phyloP scores from a whole-genome alignment of 805 yeast genomes.

The Wickerhamiella kurtzmanii region DNA sequence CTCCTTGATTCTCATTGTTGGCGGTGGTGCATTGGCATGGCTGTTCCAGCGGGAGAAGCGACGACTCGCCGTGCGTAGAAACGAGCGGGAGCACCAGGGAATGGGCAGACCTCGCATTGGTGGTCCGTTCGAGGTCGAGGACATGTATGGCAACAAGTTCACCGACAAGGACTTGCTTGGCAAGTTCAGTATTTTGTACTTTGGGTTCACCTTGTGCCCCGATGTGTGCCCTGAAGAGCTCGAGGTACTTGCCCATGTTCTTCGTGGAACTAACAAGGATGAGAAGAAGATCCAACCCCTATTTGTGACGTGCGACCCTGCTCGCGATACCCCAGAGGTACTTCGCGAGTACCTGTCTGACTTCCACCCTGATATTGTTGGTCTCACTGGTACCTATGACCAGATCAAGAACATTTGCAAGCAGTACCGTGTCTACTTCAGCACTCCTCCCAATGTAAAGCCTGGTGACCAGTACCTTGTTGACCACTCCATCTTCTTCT shows the following conservation, averaged over 20 bases:
- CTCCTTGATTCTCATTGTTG: slow-evolving; percentile 45
- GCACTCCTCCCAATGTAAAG: slow-evolving; percentile 89
- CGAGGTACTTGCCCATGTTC: slow-evolving; percentile 71
- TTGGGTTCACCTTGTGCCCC: slow-evolving; percentile 96
- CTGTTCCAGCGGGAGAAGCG: slow-evolving; percentile 67
- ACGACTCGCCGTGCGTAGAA: slow-evolving; percentile 56
- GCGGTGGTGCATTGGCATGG: slow-evolving; percentile 60
- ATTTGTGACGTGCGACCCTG: slow-evolving; percentile 94
- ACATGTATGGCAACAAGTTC: slow-evolving; percentile 56
- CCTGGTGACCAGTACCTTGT: slow-evolving; percentile 95
- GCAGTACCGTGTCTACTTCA: slow-evolving; percentile 83
- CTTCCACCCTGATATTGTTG: slow-evolving; percentile 80
- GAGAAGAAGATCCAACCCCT: slow-evolving; percentile 51
- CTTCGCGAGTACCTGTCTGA: slow-evolving; percentile 70
- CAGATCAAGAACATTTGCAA: slow-evolving; percentile 76
- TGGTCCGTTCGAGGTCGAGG: slow-evolving; percentile 68
- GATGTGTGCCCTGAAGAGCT: slow-evolving; percentile 98
- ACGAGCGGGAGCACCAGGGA: slow-evolving; percentile 75
- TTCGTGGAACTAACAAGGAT: slow-evolving; percentile 34
- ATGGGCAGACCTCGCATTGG: slow-evolving; percentile 89
- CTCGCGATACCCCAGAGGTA: slow-evolving; percentile 80
- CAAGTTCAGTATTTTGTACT: slow-evolving; percentile 73
- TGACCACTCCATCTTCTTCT: slow-evolving; percentile 94
- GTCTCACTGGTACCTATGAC: slow-evolving; percentile 84
- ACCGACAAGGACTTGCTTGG: slow-evolving; percentile 67